Conservation (phyloP, 2,329 filamentous ascomycete species). For the Blastomyces emzantsi region DNA sequence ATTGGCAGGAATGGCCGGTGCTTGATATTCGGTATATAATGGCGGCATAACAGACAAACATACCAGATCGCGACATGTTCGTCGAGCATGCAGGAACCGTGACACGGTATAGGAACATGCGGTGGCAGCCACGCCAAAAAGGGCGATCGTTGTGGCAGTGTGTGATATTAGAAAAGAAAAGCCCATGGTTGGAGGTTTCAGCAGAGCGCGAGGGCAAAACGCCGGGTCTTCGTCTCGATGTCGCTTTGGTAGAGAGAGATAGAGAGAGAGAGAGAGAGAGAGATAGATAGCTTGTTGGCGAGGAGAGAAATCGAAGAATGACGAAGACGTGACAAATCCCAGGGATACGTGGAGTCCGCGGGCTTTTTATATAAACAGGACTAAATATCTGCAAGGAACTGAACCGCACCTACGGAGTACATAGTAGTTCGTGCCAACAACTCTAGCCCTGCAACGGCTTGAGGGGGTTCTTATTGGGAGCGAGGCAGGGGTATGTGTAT, state of each 20-base stretch:
- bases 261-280: neutral
- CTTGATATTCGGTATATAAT: neutral
- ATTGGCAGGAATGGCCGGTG: neutral
- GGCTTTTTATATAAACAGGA: neutral
- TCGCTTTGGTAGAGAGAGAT: too few species aligned
- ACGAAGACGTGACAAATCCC: neutral
- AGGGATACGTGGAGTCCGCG: neutral
- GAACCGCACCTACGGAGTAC: too few species aligned
- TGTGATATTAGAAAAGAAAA: neutral
- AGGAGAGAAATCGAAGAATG: neutral
- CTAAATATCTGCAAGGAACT: too few species aligned
- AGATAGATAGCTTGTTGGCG: neutral
- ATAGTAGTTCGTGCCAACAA: too few species aligned
- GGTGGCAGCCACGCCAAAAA: neutral
- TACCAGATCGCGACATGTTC: conserved; percentile 1
- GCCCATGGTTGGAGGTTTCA: neutral
- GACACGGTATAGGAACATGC: neutral
- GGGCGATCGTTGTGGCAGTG: neutral
- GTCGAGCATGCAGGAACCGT: conserved; percentile 5
- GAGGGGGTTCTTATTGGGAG: too few species aligned
- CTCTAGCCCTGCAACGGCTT: too few species aligned
- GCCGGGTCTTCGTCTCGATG: neutral
- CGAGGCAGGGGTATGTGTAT: too few species aligned
- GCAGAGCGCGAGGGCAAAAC: neutral
- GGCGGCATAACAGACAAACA: neutral